Evolutionary conservation across 371 early-diverging fungal species (phyloP).

Genomic region (Zychaea mexicana): DNA sequence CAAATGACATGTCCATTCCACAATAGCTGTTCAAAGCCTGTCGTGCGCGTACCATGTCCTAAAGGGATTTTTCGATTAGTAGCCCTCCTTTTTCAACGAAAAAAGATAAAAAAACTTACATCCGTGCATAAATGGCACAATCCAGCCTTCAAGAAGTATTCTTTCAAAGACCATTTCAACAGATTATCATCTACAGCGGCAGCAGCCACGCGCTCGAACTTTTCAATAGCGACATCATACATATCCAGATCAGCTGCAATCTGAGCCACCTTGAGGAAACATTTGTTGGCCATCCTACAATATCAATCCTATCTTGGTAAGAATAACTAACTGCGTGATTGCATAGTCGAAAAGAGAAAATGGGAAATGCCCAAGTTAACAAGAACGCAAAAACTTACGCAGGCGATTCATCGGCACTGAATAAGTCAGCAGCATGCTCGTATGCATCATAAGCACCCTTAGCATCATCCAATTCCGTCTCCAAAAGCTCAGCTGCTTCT

Average conservation of each 20-base stretch:
- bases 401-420: slow-evolving; percentile 84
- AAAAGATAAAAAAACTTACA: slow-evolving; percentile 37
- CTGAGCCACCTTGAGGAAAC: slow-evolving; percentile 87
- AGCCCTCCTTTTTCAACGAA: background rate
- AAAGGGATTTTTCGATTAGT: background rate
- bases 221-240: slow-evolving; percentile 87
- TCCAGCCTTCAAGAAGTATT: slow-evolving; percentile 94
- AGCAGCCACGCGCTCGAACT: slow-evolving; percentile 86
- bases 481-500: slow-evolving; percentile 91
- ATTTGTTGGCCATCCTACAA: slow-evolving; percentile 82
- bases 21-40: slow-evolving; percentile 48
- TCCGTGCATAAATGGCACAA: slow-evolving; percentile 83
- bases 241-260: slow-evolving; percentile 88
- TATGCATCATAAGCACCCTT: slow-evolving; percentile 86
- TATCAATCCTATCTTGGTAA: background rate
- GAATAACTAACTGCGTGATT: background rate
- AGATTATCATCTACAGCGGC: slow-evolving; percentile 86
- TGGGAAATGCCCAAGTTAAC: background rate
- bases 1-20: slow-evolving; percentile 83
- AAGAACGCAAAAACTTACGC: slow-evolving; percentile 60
- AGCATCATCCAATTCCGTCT: slow-evolving; percentile 78
- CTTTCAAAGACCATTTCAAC: slow-evolving; percentile 93
- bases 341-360: background rate
- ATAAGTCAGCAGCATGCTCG: slow-evolving; percentile 91
- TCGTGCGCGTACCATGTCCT: slow-evolving; percentile 40